Percentiles rank a stretch among this genome's conserved stretches.
Evolutionary conservation across 2,329 filamentous ascomycete genomes (phyloP).

Genomic region (Fusarium oxysporum): DNA sequence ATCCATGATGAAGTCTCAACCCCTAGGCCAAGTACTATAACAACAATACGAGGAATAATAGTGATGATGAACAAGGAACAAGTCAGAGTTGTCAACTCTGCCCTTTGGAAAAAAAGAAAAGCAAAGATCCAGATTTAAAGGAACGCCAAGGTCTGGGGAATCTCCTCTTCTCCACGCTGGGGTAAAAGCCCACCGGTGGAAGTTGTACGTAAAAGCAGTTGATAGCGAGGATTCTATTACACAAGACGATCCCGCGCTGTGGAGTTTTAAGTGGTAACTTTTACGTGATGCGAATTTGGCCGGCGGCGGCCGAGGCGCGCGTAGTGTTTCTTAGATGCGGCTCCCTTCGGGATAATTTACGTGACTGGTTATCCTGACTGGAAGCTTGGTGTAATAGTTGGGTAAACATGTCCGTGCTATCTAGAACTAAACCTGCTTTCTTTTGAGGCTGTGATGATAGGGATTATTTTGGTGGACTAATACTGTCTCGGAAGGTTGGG

Average conservation of each 20-base stretch:
- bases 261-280: constrained; percentile 12
- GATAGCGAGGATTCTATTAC: constrained; percentile 21
- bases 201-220: constrained; percentile 22
- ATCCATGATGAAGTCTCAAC: constrained; percentile 2
- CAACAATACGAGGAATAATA: background rate
- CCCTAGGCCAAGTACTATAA: background rate
- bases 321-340: constrained; percentile 17
- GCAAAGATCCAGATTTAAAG: background rate
- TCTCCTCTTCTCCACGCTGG: constrained; percentile 11
- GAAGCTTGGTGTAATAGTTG: constrained; percentile 8
- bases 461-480: background rate
- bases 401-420: background rate
- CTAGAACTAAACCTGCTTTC: background rate
- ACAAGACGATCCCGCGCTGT: background rate
- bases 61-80: background rate
- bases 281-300: constrained; percentile 17
- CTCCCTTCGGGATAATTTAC: constrained; percentile 6
- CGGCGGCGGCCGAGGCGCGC: constrained; percentile 11
- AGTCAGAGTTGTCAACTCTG: background rate
- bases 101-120: rapidly evolving
- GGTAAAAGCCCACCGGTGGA: background rate
- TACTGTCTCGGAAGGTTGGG: background rate
- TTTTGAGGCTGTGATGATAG: rapidly evolving
- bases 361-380: background rate
- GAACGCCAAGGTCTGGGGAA: constrained; percentile 24